Conservation (phyloP, 2,329 filamentous ascomycete species). For the Neocatenulostroma microsporum region DNA sequence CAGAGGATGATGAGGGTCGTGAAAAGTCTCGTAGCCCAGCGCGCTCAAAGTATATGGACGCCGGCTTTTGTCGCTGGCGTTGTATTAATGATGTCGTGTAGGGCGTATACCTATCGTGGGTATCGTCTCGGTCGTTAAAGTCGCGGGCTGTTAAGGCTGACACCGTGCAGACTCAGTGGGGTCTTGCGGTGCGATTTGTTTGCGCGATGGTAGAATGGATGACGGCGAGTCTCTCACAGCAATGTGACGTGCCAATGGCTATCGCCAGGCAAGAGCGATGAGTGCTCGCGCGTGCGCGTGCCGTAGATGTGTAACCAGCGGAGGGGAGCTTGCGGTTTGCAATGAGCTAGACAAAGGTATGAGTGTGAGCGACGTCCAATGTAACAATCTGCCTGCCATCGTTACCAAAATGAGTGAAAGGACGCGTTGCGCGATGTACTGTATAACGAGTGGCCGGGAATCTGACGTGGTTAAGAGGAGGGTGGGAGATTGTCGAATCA, state of each 20-base stretch:
- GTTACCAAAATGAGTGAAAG: constrained; percentile 1
- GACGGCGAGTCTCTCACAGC: too few species aligned
- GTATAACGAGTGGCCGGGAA: constrained; percentile 1
- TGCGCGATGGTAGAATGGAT: constrained; percentile 1
- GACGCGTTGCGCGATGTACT: constrained; percentile 7
- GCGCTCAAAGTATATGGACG: constrained; percentile 22
- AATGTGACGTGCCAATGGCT: constrained; percentile 9
- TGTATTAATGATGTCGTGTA: constrained; percentile 43
- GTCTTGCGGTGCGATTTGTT: constrained; percentile 1
- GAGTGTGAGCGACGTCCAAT: constrained; percentile 4
- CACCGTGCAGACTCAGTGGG: constrained; percentile 27
- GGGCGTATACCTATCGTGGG: constrained; percentile 47
- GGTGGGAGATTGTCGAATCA: too few species aligned
- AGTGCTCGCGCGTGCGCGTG: background rate
- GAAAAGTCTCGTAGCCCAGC: constrained; percentile 28
- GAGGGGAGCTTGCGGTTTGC: background rate
- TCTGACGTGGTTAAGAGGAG: too few species aligned
- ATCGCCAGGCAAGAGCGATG: constrained; percentile 5
- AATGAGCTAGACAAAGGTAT: background rate
- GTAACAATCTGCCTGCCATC: background rate
- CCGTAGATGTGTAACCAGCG: background rate
- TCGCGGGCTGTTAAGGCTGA: constrained; percentile 34
- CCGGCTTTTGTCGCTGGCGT: constrained; percentile 43
- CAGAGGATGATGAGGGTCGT: constrained; percentile 47
- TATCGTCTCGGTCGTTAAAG: constrained; percentile 49